Evolutionary conservation across 495 filamentous ascomycete species (phyloP).

Genomic region (Choiromyces venosus): DNA sequence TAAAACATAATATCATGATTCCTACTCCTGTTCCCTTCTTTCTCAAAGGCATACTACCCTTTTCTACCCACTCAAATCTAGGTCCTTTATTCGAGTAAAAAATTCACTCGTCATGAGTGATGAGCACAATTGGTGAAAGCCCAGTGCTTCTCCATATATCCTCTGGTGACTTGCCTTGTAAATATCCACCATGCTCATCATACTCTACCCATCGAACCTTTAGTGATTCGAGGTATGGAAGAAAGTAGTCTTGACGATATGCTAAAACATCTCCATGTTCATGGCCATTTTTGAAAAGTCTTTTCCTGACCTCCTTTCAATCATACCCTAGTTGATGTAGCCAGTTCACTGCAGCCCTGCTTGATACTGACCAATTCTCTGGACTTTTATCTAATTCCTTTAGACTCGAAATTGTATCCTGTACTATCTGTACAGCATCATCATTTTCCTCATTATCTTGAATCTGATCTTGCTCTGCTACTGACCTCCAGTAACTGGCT

Average conservation of each 20-base stretch:
- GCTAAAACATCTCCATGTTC: slow-evolving; percentile 7
- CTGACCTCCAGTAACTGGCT: background rate
- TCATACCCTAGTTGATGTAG: slow-evolving; percentile 12
- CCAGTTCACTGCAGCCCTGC: background rate
- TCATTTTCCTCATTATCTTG: background rate
- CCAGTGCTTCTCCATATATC: no score
- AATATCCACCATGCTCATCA: no score
- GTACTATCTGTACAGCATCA: background rate
- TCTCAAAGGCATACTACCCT: background rate
- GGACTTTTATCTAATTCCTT: background rate
- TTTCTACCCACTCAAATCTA: background rate
- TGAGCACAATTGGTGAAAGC: no score
- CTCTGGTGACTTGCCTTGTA: no score
- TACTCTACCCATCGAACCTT: no score
- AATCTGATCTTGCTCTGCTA: background rate
- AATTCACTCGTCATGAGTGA: no score
- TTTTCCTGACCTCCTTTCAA: slow-evolving; percentile 10
- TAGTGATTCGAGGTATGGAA: no score
- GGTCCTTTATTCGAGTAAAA: slow-evolving; percentile 1
- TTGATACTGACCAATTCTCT: background rate
- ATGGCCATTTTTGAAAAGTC: slow-evolving; percentile 14
- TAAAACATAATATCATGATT: background rate
- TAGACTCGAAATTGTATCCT: background rate
- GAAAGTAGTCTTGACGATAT: slow-evolving; percentile 3
- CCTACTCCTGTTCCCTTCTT: slow-evolving; percentile 1